Base-by-base conservation (phyloP, 805 yeast genomes). In the Schwanniomyces pseudopolymorphus region DNA sequence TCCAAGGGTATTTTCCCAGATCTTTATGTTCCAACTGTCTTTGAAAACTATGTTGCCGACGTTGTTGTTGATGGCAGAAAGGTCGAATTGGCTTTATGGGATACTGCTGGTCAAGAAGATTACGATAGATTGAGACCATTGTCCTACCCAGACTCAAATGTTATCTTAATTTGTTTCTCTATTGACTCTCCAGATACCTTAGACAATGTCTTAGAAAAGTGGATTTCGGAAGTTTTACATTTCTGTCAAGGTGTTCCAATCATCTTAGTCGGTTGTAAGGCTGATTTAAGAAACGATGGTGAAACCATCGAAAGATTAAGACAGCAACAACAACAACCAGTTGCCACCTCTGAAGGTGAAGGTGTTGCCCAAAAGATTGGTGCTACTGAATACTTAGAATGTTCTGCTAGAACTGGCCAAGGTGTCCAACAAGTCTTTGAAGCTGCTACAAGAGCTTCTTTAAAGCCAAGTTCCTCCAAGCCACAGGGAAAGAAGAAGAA, bases 31-130 rank as follows among this genome's bases (percentile, higher is more conserved):
- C 97, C 97, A 63, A 89, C 97, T 20, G 98, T 92, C 51, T 92
- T 92, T 63, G 98, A 92, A 69, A 94, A 91, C 77, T 94, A 92
- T 70, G 97, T 92, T 59, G 96, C 97, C 40, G 97, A 90, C 67
- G 97, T 92, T 48, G 75, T 70, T 54, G 96, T 71, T 33, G 77
- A 72, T 49, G 75, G 76, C 35, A 70, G 77, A 68, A 71, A 66
- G 52, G 97, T 92, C 48, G 96, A 91, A 67, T 77, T 90, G 69
- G 96, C 96, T 6, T 77, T 90, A 56, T 90, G 97, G 97, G 97
- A 90, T 89, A 90, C 97, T 57, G 96, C 97, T 46, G 97, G 97
- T 55, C 97, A 90, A 80, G 97, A 90, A 77, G 97, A 91, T 75
- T 90, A 90, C 66, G 96, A 89, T 70, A 87, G 96, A 70, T 77